A percentile compares a stretch with the other conserved stretches of the same genome.
phyloP scores from a whole-genome alignment of 768 basidiomycete genomes.

The Candolleomyces eurysporus region DNA sequence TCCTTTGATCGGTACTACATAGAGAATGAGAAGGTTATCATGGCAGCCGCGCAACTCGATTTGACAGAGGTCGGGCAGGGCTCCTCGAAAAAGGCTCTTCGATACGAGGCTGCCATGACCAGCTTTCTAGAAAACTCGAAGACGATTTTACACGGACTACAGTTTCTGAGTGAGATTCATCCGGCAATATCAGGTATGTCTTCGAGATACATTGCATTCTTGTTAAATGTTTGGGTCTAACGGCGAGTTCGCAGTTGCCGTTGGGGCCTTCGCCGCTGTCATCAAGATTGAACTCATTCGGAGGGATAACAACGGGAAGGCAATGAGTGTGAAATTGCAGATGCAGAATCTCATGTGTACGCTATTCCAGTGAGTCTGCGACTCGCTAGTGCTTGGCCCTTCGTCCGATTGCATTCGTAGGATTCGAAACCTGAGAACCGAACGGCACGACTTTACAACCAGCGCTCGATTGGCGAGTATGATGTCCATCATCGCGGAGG shows the following conservation, averaged over 20 bases:
- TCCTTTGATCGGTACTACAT: neutral
- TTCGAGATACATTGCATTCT: neutral
- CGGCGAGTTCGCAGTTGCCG: slow-evolving; percentile 30
- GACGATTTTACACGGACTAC: neutral
- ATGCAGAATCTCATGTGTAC: slow-evolving; percentile 50
- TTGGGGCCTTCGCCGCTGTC: slow-evolving; percentile 47
- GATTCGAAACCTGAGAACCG: slow-evolving; percentile 26
- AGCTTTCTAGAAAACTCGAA: slow-evolving; percentile 1
- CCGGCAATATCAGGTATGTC: neutral
- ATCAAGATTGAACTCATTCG: slow-evolving; percentile 47
- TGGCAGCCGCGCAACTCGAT: neutral
- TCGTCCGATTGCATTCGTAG: slow-evolving; percentile 10
- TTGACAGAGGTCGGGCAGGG: neutral
- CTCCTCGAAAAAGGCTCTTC: neutral
- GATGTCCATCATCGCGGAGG: slow-evolving; percentile 27
- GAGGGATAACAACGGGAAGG: slow-evolving; percentile 50
- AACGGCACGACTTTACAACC: slow-evolving; percentile 25
- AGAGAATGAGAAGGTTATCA: neutral
- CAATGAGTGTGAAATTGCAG: slow-evolving; percentile 41
- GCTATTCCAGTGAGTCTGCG: slow-evolving; percentile 38
- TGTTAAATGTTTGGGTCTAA: too few species aligned
- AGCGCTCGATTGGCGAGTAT: slow-evolving; percentile 27
- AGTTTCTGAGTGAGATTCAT: neutral
- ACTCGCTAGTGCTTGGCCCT: neutral
- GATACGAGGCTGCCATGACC: neutral